Conservation (phyloP, 805 yeast genomes). For the Scheffersomyces spartinae region DNA sequence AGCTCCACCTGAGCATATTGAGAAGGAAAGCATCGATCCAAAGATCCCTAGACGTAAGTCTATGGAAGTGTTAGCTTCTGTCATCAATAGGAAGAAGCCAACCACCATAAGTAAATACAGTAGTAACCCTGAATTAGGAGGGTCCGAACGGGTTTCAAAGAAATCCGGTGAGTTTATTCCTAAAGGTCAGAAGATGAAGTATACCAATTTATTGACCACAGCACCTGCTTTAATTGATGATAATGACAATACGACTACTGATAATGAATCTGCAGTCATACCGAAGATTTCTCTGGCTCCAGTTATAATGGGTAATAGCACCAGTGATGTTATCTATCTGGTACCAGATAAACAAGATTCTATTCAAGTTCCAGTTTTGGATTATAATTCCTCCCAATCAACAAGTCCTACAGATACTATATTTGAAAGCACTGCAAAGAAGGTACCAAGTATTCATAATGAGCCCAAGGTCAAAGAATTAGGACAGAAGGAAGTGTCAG, state of each 20-base stretch:
- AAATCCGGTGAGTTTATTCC: slow-evolving; percentile 15
- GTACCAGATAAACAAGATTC: slow-evolving; percentile 1
- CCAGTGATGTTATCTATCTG: too few relatives aligned
- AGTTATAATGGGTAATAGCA: too few relatives aligned
- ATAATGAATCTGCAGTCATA: too few relatives aligned
- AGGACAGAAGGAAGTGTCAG: too few relatives aligned
- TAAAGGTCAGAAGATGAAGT: slow-evolving; percentile 12
- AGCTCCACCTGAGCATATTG: slow-evolving; percentile 3
- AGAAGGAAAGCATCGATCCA: slow-evolving; percentile 1
- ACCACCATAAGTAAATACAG: slow-evolving; percentile 3
- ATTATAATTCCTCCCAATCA: slow-evolving; percentile 18
- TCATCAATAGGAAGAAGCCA: too few relatives aligned
- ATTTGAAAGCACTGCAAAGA: too few relatives aligned
- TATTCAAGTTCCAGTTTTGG: slow-evolving; percentile 1
- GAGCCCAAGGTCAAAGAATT: too few relatives aligned
- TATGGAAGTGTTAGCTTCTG: slow-evolving; percentile 1
- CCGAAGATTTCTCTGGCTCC: too few relatives aligned
- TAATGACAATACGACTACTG: slow-evolving; percentile 5
- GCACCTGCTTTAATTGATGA: too few relatives aligned
- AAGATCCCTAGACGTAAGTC: slow-evolving; percentile 1
- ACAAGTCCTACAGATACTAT: too few relatives aligned
- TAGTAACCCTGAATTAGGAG: slow-evolving; percentile 6
- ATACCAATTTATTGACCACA: slow-evolving; percentile 12
- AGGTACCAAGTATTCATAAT: too few relatives aligned
- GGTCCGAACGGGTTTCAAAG: too few relatives aligned